Percentiles rank a stretch among this genome's conserved stretches.
Conservation (phyloP, 352 stramenopile genomes). For the Elongisporangium anandrum region DNA sequence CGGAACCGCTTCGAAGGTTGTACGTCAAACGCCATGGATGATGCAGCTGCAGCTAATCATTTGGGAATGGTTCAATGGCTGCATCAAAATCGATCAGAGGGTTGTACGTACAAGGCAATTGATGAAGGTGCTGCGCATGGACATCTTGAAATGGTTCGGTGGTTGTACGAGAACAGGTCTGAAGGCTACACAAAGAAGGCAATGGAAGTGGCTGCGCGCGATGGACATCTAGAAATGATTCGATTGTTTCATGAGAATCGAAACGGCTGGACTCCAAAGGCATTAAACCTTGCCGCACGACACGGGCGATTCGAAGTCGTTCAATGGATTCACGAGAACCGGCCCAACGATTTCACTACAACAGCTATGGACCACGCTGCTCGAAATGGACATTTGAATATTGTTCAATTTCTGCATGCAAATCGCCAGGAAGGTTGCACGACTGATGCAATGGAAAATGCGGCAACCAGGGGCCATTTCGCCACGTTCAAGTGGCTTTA, state of each 20-base stretch:
- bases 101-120: constrained; percentile 25
- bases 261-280: constrained; percentile 20
- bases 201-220: constrained; percentile 23
- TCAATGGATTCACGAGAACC: constrained; percentile 17
- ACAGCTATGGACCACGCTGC: constrained; percentile 21
- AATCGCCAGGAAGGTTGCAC: constrained; percentile 28
- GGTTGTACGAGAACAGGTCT: constrained; percentile 18
- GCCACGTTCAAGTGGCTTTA: constrained; percentile 28
- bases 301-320: constrained; percentile 29
- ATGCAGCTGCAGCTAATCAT: constrained; percentile 20
- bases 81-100: constrained; percentile 17
- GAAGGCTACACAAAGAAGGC: constrained; percentile 17
- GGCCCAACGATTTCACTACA: constrained; percentile 5
- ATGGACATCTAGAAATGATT: constrained; percentile 24
- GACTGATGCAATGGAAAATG: constrained; percentile 27
- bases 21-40: constrained; percentile 25
- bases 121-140: constrained; percentile 21
- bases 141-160: constrained; percentile 24
- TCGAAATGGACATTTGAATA: constrained; percentile 17
- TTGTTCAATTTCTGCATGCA: constrained; percentile 20
- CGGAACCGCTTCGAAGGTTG: constrained; percentile 24
- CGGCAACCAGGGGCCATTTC: constrained; percentile 27
- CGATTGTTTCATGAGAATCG: constrained; percentile 28
- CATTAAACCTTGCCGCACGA: constrained; percentile 30
- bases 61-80: constrained; percentile 34